Evolutionary conservation across 768 basidiomycete genomes (phyloP).

Genomic region (Boletales sp.): DNA sequence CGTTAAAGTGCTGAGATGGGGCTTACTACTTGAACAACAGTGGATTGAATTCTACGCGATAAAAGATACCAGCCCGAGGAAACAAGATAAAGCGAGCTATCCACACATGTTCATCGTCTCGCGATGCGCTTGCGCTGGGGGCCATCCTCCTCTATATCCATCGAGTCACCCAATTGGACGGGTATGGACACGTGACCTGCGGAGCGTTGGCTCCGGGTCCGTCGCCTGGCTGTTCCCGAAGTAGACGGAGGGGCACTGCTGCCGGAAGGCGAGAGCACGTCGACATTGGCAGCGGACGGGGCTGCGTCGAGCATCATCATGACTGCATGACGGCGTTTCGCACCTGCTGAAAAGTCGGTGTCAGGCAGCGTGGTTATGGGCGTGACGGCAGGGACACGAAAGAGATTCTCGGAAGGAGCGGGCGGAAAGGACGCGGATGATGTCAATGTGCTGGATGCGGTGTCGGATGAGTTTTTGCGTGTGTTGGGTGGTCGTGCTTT

Average conservation of each 20-base stretch:
- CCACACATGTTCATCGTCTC: constrained; percentile 42
- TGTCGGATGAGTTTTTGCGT: constrained; percentile 28
- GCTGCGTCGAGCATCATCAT: constrained; percentile 73
- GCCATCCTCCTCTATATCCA: constrained; percentile 76
- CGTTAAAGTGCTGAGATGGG: too few relatives aligned
- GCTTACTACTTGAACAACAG: not conserved
- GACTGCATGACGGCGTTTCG: constrained; percentile 73
- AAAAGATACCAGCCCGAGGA: not conserved
- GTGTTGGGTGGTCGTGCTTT: constrained; percentile 26
- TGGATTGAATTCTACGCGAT: constrained; percentile 7
- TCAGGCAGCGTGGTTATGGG: constrained; percentile 31
- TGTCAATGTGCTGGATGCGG: constrained; percentile 9
- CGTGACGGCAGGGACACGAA: constrained; percentile 24
- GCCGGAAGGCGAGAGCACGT: constrained; percentile 36
- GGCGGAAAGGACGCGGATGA: constrained; percentile 21
- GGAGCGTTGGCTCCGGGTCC: constrained; percentile 52
- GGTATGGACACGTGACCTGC: constrained; percentile 37
- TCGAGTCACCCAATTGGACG: constrained; percentile 45
- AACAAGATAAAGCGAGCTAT: not conserved
- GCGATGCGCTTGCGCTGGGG: constrained; percentile 74
- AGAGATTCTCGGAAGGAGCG: constrained; percentile 26
- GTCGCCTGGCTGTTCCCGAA: constrained; percentile 41
- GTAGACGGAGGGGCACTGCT: constrained; percentile 24
- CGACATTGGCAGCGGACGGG: constrained; percentile 36
- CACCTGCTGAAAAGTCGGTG: constrained; percentile 45